Evolutionary conservation across 2,329 filamentous ascomycete genomes (phyloP).

Genomic region (Botrytis byssoidea): DNA sequence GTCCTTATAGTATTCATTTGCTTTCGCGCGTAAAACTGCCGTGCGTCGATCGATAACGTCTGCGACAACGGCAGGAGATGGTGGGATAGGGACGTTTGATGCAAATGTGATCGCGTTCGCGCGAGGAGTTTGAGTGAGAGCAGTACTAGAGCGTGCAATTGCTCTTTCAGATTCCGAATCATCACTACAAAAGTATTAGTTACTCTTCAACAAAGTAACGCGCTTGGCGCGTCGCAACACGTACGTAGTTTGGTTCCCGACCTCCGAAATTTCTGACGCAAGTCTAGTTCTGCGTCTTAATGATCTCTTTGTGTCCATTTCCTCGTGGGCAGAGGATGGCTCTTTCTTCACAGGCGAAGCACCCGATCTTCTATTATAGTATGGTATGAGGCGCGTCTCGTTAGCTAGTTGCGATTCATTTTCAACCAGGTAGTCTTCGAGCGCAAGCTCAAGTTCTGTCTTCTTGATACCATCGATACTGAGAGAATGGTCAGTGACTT

Average conservation of each 20-base stretch:
- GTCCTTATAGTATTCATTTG: conserved; percentile 61
- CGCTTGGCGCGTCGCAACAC: conserved; percentile 28
- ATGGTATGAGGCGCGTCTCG: conserved; percentile 67
- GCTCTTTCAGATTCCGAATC: conserved; percentile 38
- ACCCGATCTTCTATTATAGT: conserved; percentile 68
- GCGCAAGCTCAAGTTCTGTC: conserved; percentile 70
- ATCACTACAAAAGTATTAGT: conserved; percentile 33
- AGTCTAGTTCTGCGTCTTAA: conserved; percentile 47
- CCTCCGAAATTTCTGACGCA: conserved; percentile 41
- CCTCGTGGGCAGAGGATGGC: conserved; percentile 41
- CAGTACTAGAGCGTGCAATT: conserved; percentile 33
- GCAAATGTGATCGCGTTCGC: conserved; percentile 41
- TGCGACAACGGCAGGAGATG: conserved; percentile 76
- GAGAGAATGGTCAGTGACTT: conserved; percentile 30
- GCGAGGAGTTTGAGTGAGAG: conserved; percentile 38
- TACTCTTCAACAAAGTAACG: conserved; percentile 24
- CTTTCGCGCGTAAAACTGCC: conserved; percentile 63
- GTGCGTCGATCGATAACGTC: conserved; percentile 72
- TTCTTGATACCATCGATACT: conserved; percentile 74
- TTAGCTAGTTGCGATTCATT: conserved; percentile 64
- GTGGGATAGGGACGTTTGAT: conserved; percentile 68
- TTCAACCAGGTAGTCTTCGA: conserved; percentile 70
- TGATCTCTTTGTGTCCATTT: conserved; percentile 44
- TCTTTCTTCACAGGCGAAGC: conserved; percentile 62
- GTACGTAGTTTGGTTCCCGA: conserved; percentile 33